Base-by-base conservation (phyloP, 2,329 filamentous ascomycete genomes). In the Phyllachora maydis region DNA sequence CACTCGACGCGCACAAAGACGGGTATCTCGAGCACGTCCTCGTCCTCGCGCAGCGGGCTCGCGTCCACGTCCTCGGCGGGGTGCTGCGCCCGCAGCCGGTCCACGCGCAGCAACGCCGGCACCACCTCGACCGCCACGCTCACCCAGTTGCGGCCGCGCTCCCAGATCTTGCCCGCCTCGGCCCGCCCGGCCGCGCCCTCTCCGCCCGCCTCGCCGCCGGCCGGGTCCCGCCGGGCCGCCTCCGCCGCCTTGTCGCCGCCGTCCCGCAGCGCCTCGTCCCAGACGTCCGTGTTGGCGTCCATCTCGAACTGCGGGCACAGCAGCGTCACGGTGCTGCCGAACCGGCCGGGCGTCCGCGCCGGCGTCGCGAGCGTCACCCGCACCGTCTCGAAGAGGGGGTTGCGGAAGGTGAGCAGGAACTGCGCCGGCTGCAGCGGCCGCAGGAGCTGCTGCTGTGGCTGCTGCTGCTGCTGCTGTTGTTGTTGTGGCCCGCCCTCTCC, bases 101-200 rank as follows among this genome's bases (percentile, higher is more conserved):
- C 52, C 2, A 50, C 34, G 18, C 45, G 43, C 12, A 70, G 42
- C 21, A 56, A 59, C 1, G 66, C 55, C 2, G 83, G 65, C 1
- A 93, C 65, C 9, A 98, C 74, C 44, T 98, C 88, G 14, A 98
- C 58, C 11, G 93, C 77, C 8, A 98, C 79, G 33, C 73, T 88
- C 10, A 88, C 88, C 78, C 83, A 93, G 45, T 95, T 98, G 17
- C 83, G 61, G 0, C 83, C 85, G 25, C 73, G 66, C 32, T 93
- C 83, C 77, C 81, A 98, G n/a, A 95, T 71, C 49, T 95, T 95
- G 24, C 85, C 88, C 0, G 78, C 78, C 45, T 91, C 82, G 10
- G 77, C 66, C 39, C 67, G 69, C 23, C 49, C 35, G 29, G 45
- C 51, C 38, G 50, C 52, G 37, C 42, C 42, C 36, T 38, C 50